Conservation (phyloP, 176 grass and related monocot genomes). For the Aegilops speltoides region DNA sequence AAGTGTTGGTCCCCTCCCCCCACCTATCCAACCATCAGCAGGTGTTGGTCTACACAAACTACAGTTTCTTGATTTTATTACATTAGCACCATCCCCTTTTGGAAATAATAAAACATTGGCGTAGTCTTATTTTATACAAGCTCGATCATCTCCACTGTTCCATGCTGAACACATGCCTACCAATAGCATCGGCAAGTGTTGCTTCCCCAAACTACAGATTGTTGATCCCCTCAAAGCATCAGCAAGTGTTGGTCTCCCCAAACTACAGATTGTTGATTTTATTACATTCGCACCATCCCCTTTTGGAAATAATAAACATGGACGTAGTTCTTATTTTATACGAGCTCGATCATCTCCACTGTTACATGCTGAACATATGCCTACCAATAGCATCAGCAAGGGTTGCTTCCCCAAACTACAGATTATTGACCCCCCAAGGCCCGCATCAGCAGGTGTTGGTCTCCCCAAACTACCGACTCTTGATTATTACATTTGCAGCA, state of each 20-base stretch:
- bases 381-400: neutral
- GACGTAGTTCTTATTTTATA: neutral
- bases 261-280: slow-evolving; percentile 19
- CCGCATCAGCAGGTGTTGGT: neutral
- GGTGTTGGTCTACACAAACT: neutral
- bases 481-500: neutral
- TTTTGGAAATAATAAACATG: slow-evolving; percentile 15
- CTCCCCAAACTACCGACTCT: neutral
- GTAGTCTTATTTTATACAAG: neutral
- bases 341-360: neutral
- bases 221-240: neutral
- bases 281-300: neutral
- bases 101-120: neutral
- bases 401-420: neutral
- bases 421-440: neutral
- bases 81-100: neutral
- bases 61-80: neutral
- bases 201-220: neutral
- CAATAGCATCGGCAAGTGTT: neutral
- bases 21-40: neutral
- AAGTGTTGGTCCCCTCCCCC: neutral
- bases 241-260: slow-evolving; percentile 1
- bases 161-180: neutral
- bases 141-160: neutral
- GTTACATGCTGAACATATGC: neutral